Base-by-base conservation (phyloP, 2,329 filamentous ascomycete species). In the Elsinoe fawcettii region DNA sequence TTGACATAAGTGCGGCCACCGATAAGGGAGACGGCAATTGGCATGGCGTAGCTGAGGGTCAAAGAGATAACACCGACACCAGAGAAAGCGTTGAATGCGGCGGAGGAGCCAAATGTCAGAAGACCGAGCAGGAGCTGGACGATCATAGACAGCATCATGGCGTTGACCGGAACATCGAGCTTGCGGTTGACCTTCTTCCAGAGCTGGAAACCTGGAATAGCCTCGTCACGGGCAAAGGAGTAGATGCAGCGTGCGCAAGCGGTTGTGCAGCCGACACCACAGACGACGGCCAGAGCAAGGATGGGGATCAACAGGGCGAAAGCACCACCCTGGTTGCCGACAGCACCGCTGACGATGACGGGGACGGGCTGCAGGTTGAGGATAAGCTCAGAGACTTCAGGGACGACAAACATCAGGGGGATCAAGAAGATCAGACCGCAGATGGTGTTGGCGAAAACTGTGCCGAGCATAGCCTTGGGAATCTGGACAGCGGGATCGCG, bases 211-310 rank as follows among this genome's bases (percentile, higher is more conserved):
- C 82, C 83, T 20, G 85, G 85, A 43, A 88, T 82, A 60, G 84
- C 85, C 53, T 84, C 83, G 64, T 88, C 85, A 65, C 85, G 82
- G 44, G 85, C 79, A 66, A 88, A 88, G 0, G 84, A 84, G 80
- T 84, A 88, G 51, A 80, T 80, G 69, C 80, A 84, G 56, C 85
- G 81, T 14, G 83, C 86, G 6, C 84, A 75, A 39, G 85, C 84
- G 1, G 84, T 87, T 1, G 82, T 86, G 76, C 84, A 87, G 39
- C 83, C 82, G 44, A 85, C 81, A 62, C 84, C 84, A 67, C 85
- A 88, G 59, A 86, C 76, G 61, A 87, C 65, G 58, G 79, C 84
- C 41, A 87, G 77, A 7, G 87, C 80, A 63, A 87, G 78, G 59
- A 88, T 74, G 8, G 84, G 84, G 8, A 87, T 68, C 32, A 84